These are phyloP conservation scores for Pyrus hybrid DNA, from an alignment of 331 rosid genomes.

Conservation along the genomic window DNA sequence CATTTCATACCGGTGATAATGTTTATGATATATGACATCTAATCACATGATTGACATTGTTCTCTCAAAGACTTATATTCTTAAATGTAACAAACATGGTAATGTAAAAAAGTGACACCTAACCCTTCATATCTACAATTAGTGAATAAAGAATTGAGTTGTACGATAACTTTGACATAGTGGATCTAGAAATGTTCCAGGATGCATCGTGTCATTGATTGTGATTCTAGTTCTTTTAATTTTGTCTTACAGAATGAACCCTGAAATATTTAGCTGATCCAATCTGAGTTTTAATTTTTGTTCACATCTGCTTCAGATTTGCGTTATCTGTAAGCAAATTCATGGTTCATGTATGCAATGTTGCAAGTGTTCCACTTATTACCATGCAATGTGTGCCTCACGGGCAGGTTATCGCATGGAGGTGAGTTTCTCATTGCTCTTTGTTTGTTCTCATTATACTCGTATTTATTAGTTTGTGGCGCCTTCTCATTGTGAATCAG, in stretches of 20 bases:
- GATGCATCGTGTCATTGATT: not conserved
- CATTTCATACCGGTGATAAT: not conserved
- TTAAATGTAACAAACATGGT: not conserved
- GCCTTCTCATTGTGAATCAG: constrained; percentile 2
- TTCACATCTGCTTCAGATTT: constrained; percentile 64
- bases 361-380: constrained; percentile 98
- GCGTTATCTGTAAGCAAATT: constrained; percentile 95
- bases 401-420: constrained; percentile 99
- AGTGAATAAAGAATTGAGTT: not conserved
- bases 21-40: not conserved
- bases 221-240: not conserved
- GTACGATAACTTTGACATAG: not conserved
- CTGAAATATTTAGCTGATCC: not conserved
- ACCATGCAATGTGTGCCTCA: constrained; percentile 99
- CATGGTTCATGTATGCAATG: constrained; percentile 99
- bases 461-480: not conserved
- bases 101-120: not conserved
- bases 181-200: not conserved
- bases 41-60: not conserved
- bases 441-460: not conserved
- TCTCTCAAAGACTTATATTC: not conserved
- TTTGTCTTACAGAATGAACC: not conserved
- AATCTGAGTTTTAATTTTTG: constrained; percentile 10
- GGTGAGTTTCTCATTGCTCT: constrained; percentile 29
- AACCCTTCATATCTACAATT: not conserved